Base-by-base conservation (phyloP, 2,329 filamentous ascomycete genomes). In the Monosporascus sp. region DNA sequence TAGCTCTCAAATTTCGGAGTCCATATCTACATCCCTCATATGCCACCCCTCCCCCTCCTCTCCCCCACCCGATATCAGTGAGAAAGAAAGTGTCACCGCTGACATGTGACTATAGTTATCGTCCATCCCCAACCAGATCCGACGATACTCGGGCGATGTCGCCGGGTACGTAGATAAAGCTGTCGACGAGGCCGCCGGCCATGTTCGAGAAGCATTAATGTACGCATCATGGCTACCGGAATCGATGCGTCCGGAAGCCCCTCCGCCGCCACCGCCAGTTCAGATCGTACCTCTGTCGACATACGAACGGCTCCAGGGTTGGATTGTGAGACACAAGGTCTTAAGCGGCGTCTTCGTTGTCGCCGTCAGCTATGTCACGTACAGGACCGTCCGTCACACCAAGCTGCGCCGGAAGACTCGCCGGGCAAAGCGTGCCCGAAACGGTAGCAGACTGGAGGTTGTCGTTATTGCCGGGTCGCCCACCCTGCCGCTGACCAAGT, bases 401-500 rank as follows among this genome's bases (percentile, higher is more conserved):
- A 77, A 84, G 52, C 82, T 82, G 54, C 76, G 80, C 51, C 83
- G 81, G 55, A 88, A 85, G 67, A 80, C 80, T 51, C 82, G 93
- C 58, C 83, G 90, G 57, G 94, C 92, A 11, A 86, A 80, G 71
- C 84, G 88, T 52, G 89, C 90, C 3, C 79, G 81, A 48, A 96
- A 90, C 72, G 94, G 94, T 24, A 90, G 89, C 4, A 82, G 94
- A 50, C 84, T 87, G 58, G 94, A 99, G 70, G 93, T 97, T 5
- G 75, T 84, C 67, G 88, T 97, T 27, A 81, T 97, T 57, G 91
- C 91, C 22, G 93, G 93, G n/a, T 91, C 90, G 20, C 88, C 90
- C 2, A 83, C 87, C 48, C 85, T 96, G 63, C 88, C 92, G 17
- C 78, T 97, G 65, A 93, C 90, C 6, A 87, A 86, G 64, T 90